Evolutionary conservation across 2,329 filamentous ascomycete species (phyloP), one percentile per base, ranked within the genome.

Genomic region (Fusarium sp.): DNA sequence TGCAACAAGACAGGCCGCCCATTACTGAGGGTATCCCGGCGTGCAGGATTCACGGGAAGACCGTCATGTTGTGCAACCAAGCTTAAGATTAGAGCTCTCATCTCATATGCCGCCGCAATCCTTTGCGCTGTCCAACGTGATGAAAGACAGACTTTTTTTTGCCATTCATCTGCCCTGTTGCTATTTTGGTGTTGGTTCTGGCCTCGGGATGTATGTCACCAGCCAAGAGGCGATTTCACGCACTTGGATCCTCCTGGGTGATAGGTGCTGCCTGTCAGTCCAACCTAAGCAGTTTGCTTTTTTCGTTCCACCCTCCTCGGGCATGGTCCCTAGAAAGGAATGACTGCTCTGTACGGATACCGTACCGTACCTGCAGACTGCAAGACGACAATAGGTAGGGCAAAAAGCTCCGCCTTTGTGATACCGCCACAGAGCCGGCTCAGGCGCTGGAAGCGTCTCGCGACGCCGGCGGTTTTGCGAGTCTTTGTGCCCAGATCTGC

Each of bases 121-220:
- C 25, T 52, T 30, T 35, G 37, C n/a, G 54, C 27, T 56, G 67
- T 71, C n/a, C 37, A 18, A 74, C 61, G 20, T 67, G 52, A 71
- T 52, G 48, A 27, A 50, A 45, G 37, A 59, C 45, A 30, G 27
- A 30, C 27, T 30, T 39, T 69, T 39, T 69, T 52, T 57, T 64
- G 14, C 23, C 69, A 20, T 30, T 30, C 18, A 52, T 30, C 48
- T 30, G 13, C 37, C 5, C 18, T 56, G 68, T 64, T 73, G 18
- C 72, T 75, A 75, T 75, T 73, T 39, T 70, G 25, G 60, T 75
- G 34, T 61, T 60, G 34, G 60, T 50, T 45, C 37, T 37, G 41
- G 32, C 43, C 23, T 37, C 35, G 27, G 35, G 35, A 43, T 30
- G 25, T 52, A 30, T 59, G 35, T 41, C 37, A 34, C 57, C 32